These are phyloP conservation scores for Sodiomyces alkalinus DNA, from an alignment of 2,329 filamentous ascomycete species.

Conservation along the genomic window DNA sequence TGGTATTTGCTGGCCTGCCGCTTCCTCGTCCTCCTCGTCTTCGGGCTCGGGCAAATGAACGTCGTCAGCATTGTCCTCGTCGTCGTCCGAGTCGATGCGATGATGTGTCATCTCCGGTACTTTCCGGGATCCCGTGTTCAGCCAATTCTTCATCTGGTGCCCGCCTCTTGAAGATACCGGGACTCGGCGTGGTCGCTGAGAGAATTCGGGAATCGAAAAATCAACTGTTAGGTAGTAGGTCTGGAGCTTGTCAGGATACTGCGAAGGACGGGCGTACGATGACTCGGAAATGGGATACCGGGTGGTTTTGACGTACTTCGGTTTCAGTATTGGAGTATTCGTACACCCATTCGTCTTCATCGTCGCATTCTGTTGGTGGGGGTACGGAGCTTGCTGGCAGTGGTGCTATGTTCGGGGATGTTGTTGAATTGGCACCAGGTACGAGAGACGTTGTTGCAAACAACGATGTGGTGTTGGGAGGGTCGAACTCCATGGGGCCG, in stretches of 20 bases:
- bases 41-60: constrained; percentile 5
- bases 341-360: constrained; percentile 51
- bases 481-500: no score
- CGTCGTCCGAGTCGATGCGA: constrained; percentile 9
- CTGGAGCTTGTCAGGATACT: constrained; percentile 17
- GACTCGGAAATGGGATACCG: no score
- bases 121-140: constrained; percentile 13
- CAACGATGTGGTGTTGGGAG: no score
- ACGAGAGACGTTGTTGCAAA: no score
- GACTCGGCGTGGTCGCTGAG: constrained; percentile 15
- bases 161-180: constrained; percentile 21
- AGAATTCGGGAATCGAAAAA: constrained; percentile 44
- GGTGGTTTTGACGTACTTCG: constrained; percentile 26
- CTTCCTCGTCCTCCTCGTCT: constrained; percentile 13
- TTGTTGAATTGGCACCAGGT: no score
- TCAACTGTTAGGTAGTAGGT: constrained; percentile 51
- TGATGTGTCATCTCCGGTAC: constrained; percentile 7
- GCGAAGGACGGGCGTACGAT: not conserved
- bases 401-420: no score
- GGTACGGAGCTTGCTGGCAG: constrained; percentile 2
- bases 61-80: constrained; percentile 12
- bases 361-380: constrained; percentile 17
- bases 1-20: constrained; percentile 3
- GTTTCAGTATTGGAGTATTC: constrained; percentile 50
- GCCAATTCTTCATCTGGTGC: constrained; percentile 28